These are phyloP conservation scores for Irpex sp. DNA, from an alignment of 1,284 basidiomycete species.

Conservation along the genomic window DNA sequence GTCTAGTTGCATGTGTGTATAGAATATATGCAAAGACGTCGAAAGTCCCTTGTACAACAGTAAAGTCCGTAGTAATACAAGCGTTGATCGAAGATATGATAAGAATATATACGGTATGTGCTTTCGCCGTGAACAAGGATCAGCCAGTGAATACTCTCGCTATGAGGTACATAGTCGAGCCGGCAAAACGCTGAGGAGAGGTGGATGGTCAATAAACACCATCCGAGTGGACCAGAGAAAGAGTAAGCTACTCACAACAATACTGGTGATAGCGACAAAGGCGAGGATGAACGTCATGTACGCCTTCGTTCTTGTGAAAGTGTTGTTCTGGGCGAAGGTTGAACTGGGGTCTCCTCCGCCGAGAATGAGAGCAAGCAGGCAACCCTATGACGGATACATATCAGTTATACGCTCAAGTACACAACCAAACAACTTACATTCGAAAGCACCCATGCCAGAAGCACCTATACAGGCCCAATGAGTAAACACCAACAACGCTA, in stretches of 20 bases:
- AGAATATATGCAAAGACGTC: not conserved
- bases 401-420: not conserved
- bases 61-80: not conserved
- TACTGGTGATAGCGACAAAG: constrained; percentile 73
- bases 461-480: constrained; percentile 36
- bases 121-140: constrained; percentile 2
- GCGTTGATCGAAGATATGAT: not conserved
- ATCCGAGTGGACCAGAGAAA: not conserved
- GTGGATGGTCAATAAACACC: not conserved
- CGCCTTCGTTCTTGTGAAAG: constrained; percentile 57
- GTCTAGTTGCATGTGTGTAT: not conserved
- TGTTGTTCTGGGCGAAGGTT: constrained; percentile 55
- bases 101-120: not conserved
- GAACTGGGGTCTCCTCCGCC: constrained; percentile 55
- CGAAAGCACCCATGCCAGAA: constrained; percentile 81
- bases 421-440: constrained; percentile 52
- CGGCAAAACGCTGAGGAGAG: constrained; percentile 44
- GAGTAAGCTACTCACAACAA: constrained; percentile 37
- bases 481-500: not conserved
- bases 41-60: not conserved
- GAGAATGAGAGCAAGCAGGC: constrained; percentile 72
- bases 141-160: constrained; percentile 57
- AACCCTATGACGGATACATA: constrained; percentile 40
- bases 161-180: constrained; percentile 60
- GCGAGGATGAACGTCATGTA: constrained; percentile 77